These are phyloP conservation scores for Eucalyptus sp. DNA, from an alignment of 345 rosid genomes.

Conservation along the genomic window DNA sequence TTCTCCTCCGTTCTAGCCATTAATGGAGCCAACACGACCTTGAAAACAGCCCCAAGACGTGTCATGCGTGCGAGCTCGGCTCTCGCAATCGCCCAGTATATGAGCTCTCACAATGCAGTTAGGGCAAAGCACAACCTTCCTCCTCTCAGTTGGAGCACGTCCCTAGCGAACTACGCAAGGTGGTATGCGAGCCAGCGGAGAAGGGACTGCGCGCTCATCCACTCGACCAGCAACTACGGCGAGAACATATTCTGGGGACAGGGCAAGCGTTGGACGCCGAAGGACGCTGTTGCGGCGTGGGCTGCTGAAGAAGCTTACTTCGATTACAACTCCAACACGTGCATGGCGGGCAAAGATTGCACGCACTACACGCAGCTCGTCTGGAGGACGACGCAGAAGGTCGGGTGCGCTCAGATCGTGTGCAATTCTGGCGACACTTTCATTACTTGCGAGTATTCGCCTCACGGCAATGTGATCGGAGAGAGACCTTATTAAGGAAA, in stretches of 20 bases:
- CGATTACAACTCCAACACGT: constrained; percentile 25
- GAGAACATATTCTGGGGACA: constrained; percentile 64
- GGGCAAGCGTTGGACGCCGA: constrained; percentile 40
- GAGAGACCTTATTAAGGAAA: constrained; percentile 40
- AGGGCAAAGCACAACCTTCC: constrained; percentile 36
- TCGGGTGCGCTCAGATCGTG: constrained; percentile 40
- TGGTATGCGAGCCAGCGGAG: constrained; percentile 21
- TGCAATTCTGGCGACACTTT: constrained; percentile 45
- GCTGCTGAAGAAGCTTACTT: constrained; percentile 34
- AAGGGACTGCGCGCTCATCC: constrained; percentile 36
- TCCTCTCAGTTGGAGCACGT: constrained; percentile 48
- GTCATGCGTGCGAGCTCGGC: background rate
- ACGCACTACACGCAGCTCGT: constrained; percentile 58
- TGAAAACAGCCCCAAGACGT: background rate
- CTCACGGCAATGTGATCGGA: constrained; percentile 53
- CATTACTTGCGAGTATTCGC: constrained; percentile 45
- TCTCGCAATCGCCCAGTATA: constrained; percentile 11
- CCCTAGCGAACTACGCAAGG: constrained; percentile 26
- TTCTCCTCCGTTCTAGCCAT: background rate
- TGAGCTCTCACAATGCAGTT: constrained; percentile 28
- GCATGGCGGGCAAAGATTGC: constrained; percentile 26
- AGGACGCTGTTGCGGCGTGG: constrained; percentile 45
- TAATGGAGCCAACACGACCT: background rate
- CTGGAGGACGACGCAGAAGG: constrained; percentile 42
- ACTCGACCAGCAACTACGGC: constrained; percentile 40